Evolutionary conservation across 305 asterid genomes (phyloP), one percentile per base, ranked within the genome.

Genomic region (Plantago rigida): DNA sequence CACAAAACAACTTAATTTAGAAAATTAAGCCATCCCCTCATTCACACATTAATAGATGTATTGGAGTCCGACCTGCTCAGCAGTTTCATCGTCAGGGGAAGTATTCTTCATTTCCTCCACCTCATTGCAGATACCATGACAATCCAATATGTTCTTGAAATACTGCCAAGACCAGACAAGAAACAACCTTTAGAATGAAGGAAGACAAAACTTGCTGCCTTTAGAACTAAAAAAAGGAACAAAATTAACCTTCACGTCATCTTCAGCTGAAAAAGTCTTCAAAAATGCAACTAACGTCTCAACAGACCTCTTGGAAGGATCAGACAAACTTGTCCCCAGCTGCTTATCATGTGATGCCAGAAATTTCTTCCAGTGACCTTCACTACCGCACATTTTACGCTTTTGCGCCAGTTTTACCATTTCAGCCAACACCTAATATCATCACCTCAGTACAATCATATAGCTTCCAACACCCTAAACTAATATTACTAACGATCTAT

Each of bases 341-440:
- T 85, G 86, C 78, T 62, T 85, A 66, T 92, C 99, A 50, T 78
- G 70, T 41, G 56, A 19, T 53, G 73, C 78, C 77, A 92, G 71
- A 67, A 92, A 92, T 5, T 89, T 95, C 66, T 92, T 92, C 99
- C 97, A 89, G 14, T 49, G 56, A 60, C 99, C 99, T 74, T 77
- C 76, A 71, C 80, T 83, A 52, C 99, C 99, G 0, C 46, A 60
- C 92, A 86, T 82, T 72, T 63, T 79, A 51, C 77, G 77, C 79
- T 86, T 92, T 65, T 92, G 97, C 13, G 95, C 78, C 73, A 89
- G 64, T 68, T 87, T 92, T 72, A 86, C 97, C 76, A 92, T 75
- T 68, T 92, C 95, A 56, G 85, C 86, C 24, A 89, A 73, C 54
- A 71, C 96, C 99, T 83, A 65, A 57, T 14, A 39, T 26, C 41